These are phyloP conservation scores for Chlorophyllum brunneum DNA, from an alignment of 768 basidiomycete species.

Conservation along the genomic window DNA sequence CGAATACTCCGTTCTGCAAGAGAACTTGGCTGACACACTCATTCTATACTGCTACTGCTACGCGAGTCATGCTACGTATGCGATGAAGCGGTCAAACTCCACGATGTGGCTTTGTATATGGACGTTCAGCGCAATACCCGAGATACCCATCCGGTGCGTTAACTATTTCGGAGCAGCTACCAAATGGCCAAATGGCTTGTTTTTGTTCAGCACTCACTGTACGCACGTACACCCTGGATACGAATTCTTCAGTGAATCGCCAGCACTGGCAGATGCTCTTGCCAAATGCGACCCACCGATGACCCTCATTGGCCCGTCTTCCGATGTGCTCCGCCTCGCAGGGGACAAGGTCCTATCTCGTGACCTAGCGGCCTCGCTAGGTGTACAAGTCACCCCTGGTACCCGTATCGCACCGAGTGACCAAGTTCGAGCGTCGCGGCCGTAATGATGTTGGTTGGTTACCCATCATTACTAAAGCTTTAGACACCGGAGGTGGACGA, in stretches of 20 bases:
- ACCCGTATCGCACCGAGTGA: constrained; percentile 20
- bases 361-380: constrained; percentile 27
- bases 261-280: constrained; percentile 73
- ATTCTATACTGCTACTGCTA: constrained; percentile 74
- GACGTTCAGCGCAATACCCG: constrained; percentile 27
- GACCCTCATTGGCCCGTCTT: constrained; percentile 78
- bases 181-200: not conserved
- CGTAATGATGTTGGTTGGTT: constrained; percentile 24
- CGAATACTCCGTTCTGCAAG: constrained; percentile 86
- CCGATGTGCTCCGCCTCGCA: constrained; percentile 75
- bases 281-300: constrained; percentile 59
- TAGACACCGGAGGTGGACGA: constrained; percentile 86
- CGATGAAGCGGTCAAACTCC: constrained; percentile 88
- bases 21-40: constrained; percentile 84
- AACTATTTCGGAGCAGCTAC: not conserved
- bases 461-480: constrained; percentile 84
- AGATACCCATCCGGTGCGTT: constrained; percentile 25
- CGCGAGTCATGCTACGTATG: constrained; percentile 75
- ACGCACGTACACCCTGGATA: constrained; percentile 55
- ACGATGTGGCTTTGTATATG: constrained; percentile 51
- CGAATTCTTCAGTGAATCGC: constrained; percentile 87
- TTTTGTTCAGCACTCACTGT: constrained; percentile 22
- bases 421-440: constrained; percentile 26
- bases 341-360: constrained; percentile 36
- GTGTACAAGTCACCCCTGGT: constrained; percentile 28